Base-by-base conservation (phyloP, 345 rosid genomes). In the Salix exigua region DNA sequence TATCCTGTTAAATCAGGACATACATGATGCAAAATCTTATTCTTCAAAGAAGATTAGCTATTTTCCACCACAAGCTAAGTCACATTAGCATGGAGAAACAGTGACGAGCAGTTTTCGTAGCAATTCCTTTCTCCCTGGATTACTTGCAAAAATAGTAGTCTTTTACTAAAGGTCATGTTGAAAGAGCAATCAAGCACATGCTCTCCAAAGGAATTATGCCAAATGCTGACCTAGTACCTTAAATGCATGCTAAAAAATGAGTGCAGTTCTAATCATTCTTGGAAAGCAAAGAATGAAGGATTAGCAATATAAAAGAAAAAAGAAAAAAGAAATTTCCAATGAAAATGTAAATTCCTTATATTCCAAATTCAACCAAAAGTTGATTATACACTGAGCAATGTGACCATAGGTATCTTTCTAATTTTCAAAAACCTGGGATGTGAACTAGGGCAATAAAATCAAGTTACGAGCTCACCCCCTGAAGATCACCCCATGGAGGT, bases 401-500 rank as follows among this genome's bases (percentile, higher is more conserved):
- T 40, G 72, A 66, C 58, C 7, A 28, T 16, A 31, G 30, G 40
- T 17, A 37, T 30, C 38, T 33, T 25, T 30, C 4, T 28, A 16
- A 12, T 38, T 23, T n/a, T 3, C 30, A 21, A 40, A 10, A 40
- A 38, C 70, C 11, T 35, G 21, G 21, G 61, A 2, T 60, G 33
- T 30, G 17, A 13, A 42, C 12, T 28, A 23, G 19, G 30, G 50
- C 53, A 53, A 0, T 60, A 33, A 66, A 38, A 26, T 16, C 44
- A 37, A n/a, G 14, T 48, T 25, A 58, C n/a, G 58, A 48, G 71
- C 90, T 88, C 64, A 91, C 96, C 95, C 91, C 95, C 75, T 78
- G 84, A 67, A 86, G 77, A 44, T 89, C 88, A 76, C 89, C 75
- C 96, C 96, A 91, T 42, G 91, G 96, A 63, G 93, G 91, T 85